These are phyloP conservation scores for Scytalidium sp. DNA, from an alignment of 2,329 filamentous ascomycete species.

Conservation along the genomic window DNA sequence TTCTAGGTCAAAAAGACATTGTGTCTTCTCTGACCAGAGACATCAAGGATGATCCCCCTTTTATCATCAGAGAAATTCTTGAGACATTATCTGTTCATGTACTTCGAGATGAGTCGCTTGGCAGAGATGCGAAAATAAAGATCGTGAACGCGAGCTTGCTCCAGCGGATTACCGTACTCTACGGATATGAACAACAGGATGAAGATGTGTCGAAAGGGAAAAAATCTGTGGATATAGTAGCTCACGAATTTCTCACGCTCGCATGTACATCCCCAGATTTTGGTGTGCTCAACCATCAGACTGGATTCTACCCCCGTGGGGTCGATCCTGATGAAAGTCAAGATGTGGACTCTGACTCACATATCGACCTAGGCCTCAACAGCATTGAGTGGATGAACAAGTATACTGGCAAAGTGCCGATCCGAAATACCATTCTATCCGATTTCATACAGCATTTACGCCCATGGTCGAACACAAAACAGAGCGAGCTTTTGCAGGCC, in stretches of 20 bases:
- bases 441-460: constrained; percentile 76
- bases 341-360: constrained; percentile 40
- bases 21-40: constrained; percentile 71
- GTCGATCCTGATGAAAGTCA: constrained; percentile 55
- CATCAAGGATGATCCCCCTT: constrained; percentile 73
- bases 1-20: constrained; percentile 72
- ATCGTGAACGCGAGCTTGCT: constrained; percentile 75
- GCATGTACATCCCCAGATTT: constrained; percentile 71
- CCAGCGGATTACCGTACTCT: constrained; percentile 68
- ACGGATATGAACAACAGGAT: constrained; percentile 53
- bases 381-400: constrained; percentile 67
- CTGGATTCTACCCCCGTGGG: constrained; percentile 80
- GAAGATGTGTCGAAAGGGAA: constrained; percentile 39
- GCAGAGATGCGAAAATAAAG: constrained; percentile 70
- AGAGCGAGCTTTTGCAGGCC: constrained; percentile 75
- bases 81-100: constrained; percentile 67
- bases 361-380: constrained; percentile 64
- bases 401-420: constrained; percentile 62
- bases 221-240: constrained; percentile 61
- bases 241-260: constrained; percentile 72
- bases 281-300: constrained; percentile 72
- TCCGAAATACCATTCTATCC: constrained; percentile 77
- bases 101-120: constrained; percentile 70
- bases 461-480: constrained; percentile 77
- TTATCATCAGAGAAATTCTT: constrained; percentile 72